Percentiles rank a stretch among this genome's conserved stretches.
Conservation (phyloP, 164 flowering plant genomes). For the Vitis labrusca region DNA sequence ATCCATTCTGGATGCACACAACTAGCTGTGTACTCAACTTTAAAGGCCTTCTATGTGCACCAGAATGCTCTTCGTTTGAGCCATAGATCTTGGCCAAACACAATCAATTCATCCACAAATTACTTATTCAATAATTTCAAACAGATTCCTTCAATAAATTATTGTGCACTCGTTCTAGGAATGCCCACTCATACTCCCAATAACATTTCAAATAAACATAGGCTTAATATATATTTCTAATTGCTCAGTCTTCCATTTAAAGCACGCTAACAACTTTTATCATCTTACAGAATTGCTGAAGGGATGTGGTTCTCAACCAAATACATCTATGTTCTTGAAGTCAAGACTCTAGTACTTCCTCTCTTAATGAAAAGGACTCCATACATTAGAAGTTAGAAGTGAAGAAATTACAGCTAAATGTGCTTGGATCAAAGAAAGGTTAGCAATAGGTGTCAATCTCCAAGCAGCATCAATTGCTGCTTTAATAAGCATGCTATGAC, state of each 20-base stretch:
- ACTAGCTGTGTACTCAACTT: not conserved
- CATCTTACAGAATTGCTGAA: not conserved
- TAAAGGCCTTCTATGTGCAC: not conserved
- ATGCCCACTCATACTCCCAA: no score
- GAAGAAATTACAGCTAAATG: not conserved
- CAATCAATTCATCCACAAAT: not conserved
- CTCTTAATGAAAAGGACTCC: not conserved
- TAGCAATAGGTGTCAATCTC: no score
- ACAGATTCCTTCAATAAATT: no score
- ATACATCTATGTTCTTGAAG: not conserved
- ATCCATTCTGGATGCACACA: not conserved
- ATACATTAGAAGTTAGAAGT: not conserved
- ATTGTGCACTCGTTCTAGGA: no score
- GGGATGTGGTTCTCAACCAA: not conserved
- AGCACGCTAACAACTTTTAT: not conserved
- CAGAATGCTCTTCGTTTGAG: not conserved
- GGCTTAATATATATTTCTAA: no score
- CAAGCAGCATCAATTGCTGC: no score
- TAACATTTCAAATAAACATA: no score
- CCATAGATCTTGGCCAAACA: not conserved
- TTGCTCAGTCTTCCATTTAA: not conserved
- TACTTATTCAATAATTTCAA: no score
- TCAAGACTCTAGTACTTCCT: not conserved
- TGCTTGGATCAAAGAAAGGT: not conserved
- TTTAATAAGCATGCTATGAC: no score